Evolutionary conservation across 2,329 filamentous ascomycete genomes (phyloP).

Genomic region (Hortaea werneckii): DNA sequence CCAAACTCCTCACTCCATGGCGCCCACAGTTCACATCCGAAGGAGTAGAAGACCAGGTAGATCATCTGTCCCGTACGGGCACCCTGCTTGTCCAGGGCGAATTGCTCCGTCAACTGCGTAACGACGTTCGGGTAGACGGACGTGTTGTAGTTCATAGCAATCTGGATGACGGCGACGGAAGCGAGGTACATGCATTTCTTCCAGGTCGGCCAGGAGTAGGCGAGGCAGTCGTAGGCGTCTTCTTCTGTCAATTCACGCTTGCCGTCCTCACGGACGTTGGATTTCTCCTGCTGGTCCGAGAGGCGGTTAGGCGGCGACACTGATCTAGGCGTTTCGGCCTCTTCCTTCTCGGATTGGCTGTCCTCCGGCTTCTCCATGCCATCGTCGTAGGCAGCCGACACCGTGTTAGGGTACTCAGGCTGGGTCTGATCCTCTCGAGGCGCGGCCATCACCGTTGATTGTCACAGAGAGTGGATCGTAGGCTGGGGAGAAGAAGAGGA

Average conservation of each 20-base stretch:
- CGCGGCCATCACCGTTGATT: too few relatives aligned
- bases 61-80: conserved; percentile 65
- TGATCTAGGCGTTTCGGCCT: background rate
- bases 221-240: conserved; percentile 30
- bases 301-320: background rate
- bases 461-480: too few relatives aligned
- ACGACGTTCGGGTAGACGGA: conserved; percentile 50
- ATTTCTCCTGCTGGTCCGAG: background rate
- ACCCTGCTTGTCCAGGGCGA: conserved; percentile 50
- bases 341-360: background rate
- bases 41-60: conserved; percentile 70
- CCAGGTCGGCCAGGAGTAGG: conserved; percentile 33
- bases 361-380: too few relatives aligned
- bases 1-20: conserved; percentile 69
- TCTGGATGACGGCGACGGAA: conserved; percentile 43
- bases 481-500: too few relatives aligned
- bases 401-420: too few relatives aligned
- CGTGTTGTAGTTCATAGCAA: conserved; percentile 46
- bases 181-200: conserved; percentile 43
- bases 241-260: conserved; percentile 14
- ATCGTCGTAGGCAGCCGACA: too few relatives aligned
- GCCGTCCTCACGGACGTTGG: background rate
- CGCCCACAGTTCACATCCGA: conserved; percentile 79
- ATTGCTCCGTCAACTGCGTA: conserved; percentile 46
- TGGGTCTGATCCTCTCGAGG: too few relatives aligned